A percentile compares a stretch with the other conserved stretches of the same genome.
These are phyloP conservation scores for Chytriomyces hyalinus DNA, from an alignment of 192 early-diverging fungal genomes.

Conservation along the genomic window DNA sequence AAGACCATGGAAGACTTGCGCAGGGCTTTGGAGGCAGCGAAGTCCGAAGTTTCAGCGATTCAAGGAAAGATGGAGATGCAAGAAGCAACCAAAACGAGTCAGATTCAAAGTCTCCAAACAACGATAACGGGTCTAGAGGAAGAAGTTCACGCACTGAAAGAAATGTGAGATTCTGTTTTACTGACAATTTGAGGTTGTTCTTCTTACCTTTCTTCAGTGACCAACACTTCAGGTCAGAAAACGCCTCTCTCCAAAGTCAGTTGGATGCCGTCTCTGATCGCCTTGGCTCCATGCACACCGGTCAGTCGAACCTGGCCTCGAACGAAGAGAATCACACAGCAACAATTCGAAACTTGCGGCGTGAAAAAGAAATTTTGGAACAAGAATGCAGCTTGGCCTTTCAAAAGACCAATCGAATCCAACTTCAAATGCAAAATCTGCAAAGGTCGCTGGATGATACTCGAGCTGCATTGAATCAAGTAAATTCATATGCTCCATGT, in stretches of 20 bases:
- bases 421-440: conserved; percentile 66
- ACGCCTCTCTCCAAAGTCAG: conserved; percentile 4
- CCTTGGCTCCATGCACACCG: background rate
- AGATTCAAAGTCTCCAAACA: too few species aligned
- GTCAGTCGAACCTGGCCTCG: background rate
- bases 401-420: conserved; percentile 71
- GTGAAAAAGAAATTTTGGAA: conserved; percentile 75
- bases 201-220: conserved; percentile 4
- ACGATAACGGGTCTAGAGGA: background rate
- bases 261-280: background rate
- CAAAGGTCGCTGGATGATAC: conserved; percentile 73
- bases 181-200: background rate
- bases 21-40: background rate
- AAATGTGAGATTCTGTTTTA: conserved; percentile 18
- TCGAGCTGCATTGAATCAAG: conserved; percentile 57
- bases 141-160: conserved; percentile 1
- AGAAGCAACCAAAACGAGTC: too few species aligned
- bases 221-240: conserved; percentile 1
- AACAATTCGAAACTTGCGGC: conserved; percentile 68
- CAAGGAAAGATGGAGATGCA: too few species aligned
- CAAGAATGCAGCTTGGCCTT: conserved; percentile 68
- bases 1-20: conserved; percentile 15
- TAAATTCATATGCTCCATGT: background rate
- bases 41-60: too few species aligned
- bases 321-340: background rate